Conservation (phyloP, 1,284 basidiomycete species). For the Apiotrichum domesticum region DNA sequence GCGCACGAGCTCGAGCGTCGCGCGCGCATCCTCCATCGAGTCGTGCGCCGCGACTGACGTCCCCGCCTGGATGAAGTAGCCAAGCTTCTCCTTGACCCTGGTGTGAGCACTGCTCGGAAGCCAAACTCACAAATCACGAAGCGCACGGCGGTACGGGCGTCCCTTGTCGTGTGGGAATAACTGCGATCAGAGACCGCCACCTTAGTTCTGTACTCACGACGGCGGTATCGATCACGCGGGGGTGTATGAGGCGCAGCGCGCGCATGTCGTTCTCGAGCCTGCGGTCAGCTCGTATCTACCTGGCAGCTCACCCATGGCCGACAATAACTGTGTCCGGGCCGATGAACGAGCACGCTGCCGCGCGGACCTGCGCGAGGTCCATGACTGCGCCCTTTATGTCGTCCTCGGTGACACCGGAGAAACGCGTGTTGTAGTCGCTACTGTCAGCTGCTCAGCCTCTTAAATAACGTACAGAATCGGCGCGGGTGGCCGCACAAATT, state of each 20-base stretch:
- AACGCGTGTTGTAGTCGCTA: conserved; percentile 79
- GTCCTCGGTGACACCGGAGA: conserved; percentile 71
- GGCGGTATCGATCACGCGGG: conserved; percentile 73
- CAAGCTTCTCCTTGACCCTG: conserved; percentile 70
- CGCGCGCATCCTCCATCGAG: conserved; percentile 72
- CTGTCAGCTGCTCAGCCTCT: not conserved
- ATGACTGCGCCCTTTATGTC: conserved; percentile 57
- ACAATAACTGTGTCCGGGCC: conserved; percentile 72
- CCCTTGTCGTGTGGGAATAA: conserved; percentile 77
- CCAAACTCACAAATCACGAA: conserved; percentile 62
- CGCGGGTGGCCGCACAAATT: conserved; percentile 70
- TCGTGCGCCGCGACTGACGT: conserved; percentile 70
- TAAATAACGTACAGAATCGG: conserved; percentile 61
- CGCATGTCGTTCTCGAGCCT: conserved; percentile 81
- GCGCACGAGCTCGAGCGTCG: conserved; percentile 73
- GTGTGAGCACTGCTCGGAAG: not conserved
- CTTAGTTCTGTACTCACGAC: conserved; percentile 41
- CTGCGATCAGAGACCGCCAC: conserved; percentile 16
- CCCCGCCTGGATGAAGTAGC: conserved; percentile 62
- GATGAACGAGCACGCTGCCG: conserved; percentile 62
- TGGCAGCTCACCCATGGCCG: conserved; percentile 51
- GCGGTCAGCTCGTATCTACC: not conserved
- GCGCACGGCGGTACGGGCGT: conserved; percentile 66
- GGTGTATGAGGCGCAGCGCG: conserved; percentile 75
- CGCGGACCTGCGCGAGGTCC: conserved; percentile 61